phyloP scores from a whole-genome alignment of 2,329 filamentous ascomycete species.

The Xylaria digitata region DNA sequence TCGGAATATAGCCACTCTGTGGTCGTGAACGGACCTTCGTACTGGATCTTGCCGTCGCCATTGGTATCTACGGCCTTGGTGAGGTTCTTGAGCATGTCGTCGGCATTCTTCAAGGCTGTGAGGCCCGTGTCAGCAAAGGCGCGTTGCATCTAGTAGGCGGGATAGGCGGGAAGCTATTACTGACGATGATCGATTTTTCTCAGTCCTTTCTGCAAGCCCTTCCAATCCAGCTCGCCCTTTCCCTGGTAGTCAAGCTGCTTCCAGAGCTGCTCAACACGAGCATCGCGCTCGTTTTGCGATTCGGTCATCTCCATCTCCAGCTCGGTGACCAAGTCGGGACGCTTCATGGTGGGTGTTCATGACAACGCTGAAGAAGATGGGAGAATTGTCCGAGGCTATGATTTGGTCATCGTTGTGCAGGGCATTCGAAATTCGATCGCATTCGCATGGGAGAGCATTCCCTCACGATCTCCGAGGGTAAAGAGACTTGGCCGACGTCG shows the following conservation, averaged over 20 bases:
- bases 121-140: conserved; percentile 31
- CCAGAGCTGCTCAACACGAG: conserved; percentile 87
- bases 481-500: conserved; percentile 25
- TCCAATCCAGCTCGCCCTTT: conserved; percentile 84
- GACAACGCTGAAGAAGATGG: conserved; percentile 46
- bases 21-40: conserved; percentile 72
- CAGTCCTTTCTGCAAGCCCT: conserved; percentile 85
- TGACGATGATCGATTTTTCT: conserved; percentile 91
- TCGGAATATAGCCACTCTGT: conserved; percentile 26
- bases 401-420: conserved; percentile 35
- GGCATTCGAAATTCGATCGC: conserved; percentile 28
- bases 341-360: conserved; percentile 59
- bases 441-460: conserved; percentile 31
- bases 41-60: conserved; percentile 89
- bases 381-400: conserved; percentile 44
- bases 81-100: conserved; percentile 83
- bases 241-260: conserved; percentile 79
- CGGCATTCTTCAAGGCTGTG: conserved; percentile 85
- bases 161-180: conserved; percentile 47
- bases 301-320: conserved; percentile 76
- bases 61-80: conserved; percentile 86
- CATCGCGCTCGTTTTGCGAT: conserved; percentile 81
- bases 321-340: conserved; percentile 63
- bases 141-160: conserved; percentile 10
- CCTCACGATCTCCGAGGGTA: conserved; percentile 13